Conservation (phyloP, 1,139 yeast genomes). For the Sugiyamaella japonica region DNA sequence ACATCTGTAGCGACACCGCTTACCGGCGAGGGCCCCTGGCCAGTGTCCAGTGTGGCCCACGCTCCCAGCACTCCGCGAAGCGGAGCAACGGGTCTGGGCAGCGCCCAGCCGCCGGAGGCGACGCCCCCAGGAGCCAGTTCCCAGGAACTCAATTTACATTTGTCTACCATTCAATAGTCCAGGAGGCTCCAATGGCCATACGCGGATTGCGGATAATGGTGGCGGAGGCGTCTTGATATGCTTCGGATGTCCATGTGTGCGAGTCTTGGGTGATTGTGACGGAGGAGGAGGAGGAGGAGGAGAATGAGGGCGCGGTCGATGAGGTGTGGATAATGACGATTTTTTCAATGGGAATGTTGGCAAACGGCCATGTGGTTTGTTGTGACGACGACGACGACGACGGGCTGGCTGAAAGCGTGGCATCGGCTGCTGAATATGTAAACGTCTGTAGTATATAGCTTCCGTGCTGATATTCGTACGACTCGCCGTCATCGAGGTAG, state of each 20-base stretch:
- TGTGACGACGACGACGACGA: slow-evolving; percentile 10
- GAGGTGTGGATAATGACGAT: slow-evolving; percentile 49
- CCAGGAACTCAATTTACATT: no score
- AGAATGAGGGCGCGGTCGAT: background rate
- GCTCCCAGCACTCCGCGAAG: background rate
- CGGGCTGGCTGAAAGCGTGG: slow-evolving; percentile 63
- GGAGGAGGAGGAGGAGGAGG: slow-evolving; percentile 19
- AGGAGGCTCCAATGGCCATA: slow-evolving; percentile 50
- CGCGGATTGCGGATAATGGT: slow-evolving; percentile 55
- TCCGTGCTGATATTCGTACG: slow-evolving; percentile 52
- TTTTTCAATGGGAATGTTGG: slow-evolving; percentile 50
- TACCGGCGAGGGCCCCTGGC: no score
- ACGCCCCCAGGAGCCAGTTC: no score
- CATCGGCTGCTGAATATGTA: slow-evolving; percentile 34
- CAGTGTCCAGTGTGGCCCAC: no score
- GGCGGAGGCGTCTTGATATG: slow-evolving; percentile 27
- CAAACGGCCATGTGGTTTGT: slow-evolving; percentile 19
- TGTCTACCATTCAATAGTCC: slow-evolving; percentile 39
- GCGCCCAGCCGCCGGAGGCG: slow-evolving; percentile 14
- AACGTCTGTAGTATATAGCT: slow-evolving; percentile 27
- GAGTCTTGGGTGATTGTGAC: slow-evolving; percentile 44
- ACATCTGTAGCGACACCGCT: no score
- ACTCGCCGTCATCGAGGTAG: slow-evolving; percentile 86
- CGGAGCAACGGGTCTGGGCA: slow-evolving; percentile 9
- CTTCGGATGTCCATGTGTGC: slow-evolving; percentile 42